Evolutionary conservation across 352 stramenopile genomes (phyloP).

Genomic region (Phytophthora litchii): DNA sequence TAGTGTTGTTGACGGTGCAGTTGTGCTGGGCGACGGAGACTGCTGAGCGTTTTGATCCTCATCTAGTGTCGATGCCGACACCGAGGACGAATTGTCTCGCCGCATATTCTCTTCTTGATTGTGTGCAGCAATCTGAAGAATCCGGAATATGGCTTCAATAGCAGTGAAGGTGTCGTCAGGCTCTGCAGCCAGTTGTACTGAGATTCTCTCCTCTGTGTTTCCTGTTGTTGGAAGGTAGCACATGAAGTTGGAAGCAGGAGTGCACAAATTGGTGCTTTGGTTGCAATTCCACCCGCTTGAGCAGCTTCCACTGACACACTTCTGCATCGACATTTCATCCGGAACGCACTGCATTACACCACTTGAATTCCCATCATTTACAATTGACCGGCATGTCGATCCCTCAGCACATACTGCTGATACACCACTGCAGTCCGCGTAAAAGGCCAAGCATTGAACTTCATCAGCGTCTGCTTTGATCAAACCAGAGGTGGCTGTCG

Average conservation of each 20-base stretch:
- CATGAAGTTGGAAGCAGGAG: slow-evolving; percentile 36
- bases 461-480: not conserved
- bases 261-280: slow-evolving; percentile 21
- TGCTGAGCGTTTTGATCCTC: slow-evolving; percentile 6
- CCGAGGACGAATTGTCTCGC: not conserved
- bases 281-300: slow-evolving; percentile 43
- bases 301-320: slow-evolving; percentile 26
- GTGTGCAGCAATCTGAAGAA: slow-evolving; percentile 32
- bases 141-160: slow-evolving; percentile 46
- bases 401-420: slow-evolving; percentile 42
- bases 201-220: slow-evolving; percentile 3
- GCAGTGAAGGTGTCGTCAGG: slow-evolving; percentile 28
- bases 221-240: slow-evolving; percentile 37
- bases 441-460: slow-evolving; percentile 31
- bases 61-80: not conserved
- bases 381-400: slow-evolving; percentile 31
- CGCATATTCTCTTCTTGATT: slow-evolving; percentile 10
- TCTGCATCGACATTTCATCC: slow-evolving; percentile 4
- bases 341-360: slow-evolving; percentile 28
- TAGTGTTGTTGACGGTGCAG: too few species aligned
- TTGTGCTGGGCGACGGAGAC: slow-evolving; percentile 6
- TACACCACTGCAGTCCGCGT: slow-evolving; percentile 25
- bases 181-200: slow-evolving; percentile 34
- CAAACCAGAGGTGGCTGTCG: not conserved
- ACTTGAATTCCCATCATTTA: not conserved